Base-by-base conservation (phyloP, 2,329 filamentous ascomycete species). In the Madurella mycetomatis region DNA sequence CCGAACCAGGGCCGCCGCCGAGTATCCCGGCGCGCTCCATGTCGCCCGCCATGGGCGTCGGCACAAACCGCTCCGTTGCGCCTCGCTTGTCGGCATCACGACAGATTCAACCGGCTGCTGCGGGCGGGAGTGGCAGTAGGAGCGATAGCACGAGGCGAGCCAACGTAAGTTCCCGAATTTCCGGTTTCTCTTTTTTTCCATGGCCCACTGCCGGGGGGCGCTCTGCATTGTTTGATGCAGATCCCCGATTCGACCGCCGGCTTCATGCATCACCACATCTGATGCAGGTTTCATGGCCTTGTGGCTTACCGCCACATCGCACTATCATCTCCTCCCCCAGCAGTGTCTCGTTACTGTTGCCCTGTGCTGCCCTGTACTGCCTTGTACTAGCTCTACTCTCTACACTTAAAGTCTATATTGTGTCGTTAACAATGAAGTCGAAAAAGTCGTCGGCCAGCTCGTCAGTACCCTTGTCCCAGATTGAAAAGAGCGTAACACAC, bases 401-500 rank as follows among this genome's bases (percentile, higher is more conserved):
- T 32, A 40, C 25, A 42, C 13, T 43, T 47, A 42, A 18, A 19
- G n/a, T 56, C 42, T 30, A 43, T 49, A 68, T 51, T 67, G 63
- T 41, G 52, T 53, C 58, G 64, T 64, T 67, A 62, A 65, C 65
- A 49, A 62, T 61, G 58, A 42, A 72, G 67, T 67, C 68, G 31
- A 53, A 59, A 62, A 60, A 66, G 64, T 66, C 34, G 9, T 37
- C 34, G 34, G 34, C 51, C 18, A 84, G 72, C 76, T 85, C 58
- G 4, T 89, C 77, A 78, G 90, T 82, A 66, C 81, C 81, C 63
- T 81, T 99, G 62, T 96, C 92, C 49, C 92, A 96, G 72, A 99
- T 99, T 72, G 94, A 99, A 76, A 97, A 96, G 77, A 96, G 92
- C 70, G 94, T 99, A 60, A 96, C 92, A 11, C 94, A 99, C 70